Evolutionary conservation across 2,329 filamentous ascomycete species (phyloP), one percentile per base, ranked within the genome.

Genomic region (Cytospora piceae): DNA sequence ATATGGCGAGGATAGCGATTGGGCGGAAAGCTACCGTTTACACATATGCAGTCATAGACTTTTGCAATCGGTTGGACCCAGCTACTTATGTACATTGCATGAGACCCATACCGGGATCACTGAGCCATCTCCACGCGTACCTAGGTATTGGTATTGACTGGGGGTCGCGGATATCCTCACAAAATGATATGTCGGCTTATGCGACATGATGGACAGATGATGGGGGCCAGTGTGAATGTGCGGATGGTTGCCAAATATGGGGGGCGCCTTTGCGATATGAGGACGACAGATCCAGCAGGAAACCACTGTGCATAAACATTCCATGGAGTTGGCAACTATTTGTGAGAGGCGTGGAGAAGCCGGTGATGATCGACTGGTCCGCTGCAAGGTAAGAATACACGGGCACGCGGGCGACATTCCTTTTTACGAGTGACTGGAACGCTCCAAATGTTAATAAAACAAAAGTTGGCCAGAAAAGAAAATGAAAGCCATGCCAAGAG

Each of bases 31-130:
- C n/a, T 49, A 8, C n/a, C 6, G 31, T 31, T 63, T 24, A 17
- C 29, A 34, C 61, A 24, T 63, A 63, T 57, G 53, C 42, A 32
- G 53, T 63, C 61, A 49, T 49, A 49, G 46, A 49, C 22, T 49
- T 24, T 49, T 51, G 32, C 54, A 57, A 63, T 46, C 42, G 39
- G 61, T 63, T 55, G 51, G 61, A n/a, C n/a, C 46, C 61, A 63
- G 60, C 53, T 57, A 46, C 27, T 3, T 29, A 29, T 29, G 27
- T 29, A 29, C 53, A 51, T 57, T 57, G 22, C 53, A 52, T 52
- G 39, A 39, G 55, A 63, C 31, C 53, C 61, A 55, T 63, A 9
- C 46, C n/a, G 22, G n/a, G 20, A 49, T 24, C 12, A 14, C 20
- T 24, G 46, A 20, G 20, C n/a, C 24, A 49, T 49, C 6, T 24